phyloP scores from a whole-genome alignment of 345 rosid genomes.

The Orychophragmus violaceus region DNA sequence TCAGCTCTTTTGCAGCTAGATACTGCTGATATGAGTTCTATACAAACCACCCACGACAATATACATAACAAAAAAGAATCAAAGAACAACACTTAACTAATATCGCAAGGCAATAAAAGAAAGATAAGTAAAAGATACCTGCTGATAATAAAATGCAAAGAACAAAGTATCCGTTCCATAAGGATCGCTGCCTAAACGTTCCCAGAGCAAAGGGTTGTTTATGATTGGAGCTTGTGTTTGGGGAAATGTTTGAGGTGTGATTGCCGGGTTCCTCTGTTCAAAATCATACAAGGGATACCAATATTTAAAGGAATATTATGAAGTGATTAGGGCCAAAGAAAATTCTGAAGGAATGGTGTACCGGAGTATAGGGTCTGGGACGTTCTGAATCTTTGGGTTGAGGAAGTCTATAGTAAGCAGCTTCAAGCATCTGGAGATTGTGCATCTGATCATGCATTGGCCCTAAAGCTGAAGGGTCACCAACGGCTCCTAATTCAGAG shows the following conservation, averaged over 20 bases:
- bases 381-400: slow-evolving; percentile 93
- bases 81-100: neutral
- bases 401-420: slow-evolving; percentile 76
- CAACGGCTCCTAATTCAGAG: slow-evolving; percentile 77
- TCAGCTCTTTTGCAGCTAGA: slow-evolving; percentile 91
- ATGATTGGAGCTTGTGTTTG: slow-evolving; percentile 90
- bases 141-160: slow-evolving; percentile 94
- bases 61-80: neutral
- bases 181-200: slow-evolving; percentile 54
- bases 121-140: slow-evolving; percentile 42
- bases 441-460: slow-evolving; percentile 60
- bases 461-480: slow-evolving; percentile 67
- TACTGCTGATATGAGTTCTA: slow-evolving; percentile 95
- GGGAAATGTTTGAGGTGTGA: slow-evolving; percentile 78
- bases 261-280: slow-evolving; percentile 78
- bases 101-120: neutral
- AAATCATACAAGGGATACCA: neutral
- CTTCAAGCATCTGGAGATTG: slow-evolving; percentile 86
- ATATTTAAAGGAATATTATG: neutral
- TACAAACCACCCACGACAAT: neutral
- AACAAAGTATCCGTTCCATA: slow-evolving; percentile 77
- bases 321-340: neutral
- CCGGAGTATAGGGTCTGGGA: slow-evolving; percentile 75
- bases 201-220: slow-evolving; percentile 81
- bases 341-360: slow-evolving; percentile 32